Percentiles rank a stretch among this genome's conserved stretches.
Conservation (phyloP, 2,329 filamentous ascomycete species). For the Didymella glomerata region DNA sequence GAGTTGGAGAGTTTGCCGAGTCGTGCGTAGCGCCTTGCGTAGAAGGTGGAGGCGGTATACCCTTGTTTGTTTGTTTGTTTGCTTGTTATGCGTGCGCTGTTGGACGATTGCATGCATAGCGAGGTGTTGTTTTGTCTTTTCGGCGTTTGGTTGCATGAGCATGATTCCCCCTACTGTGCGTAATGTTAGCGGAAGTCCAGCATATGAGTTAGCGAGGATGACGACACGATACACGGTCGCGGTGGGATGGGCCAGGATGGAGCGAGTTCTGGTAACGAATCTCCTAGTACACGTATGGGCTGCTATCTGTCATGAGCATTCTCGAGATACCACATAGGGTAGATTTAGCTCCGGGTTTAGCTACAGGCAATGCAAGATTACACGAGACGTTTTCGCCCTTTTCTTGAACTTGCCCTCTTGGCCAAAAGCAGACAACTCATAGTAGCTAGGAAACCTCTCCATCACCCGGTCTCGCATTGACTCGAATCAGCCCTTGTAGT, state of each 20-base stretch:
- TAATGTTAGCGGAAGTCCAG: neutral
- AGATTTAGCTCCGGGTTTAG: too few species aligned
- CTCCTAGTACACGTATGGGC: neutral
- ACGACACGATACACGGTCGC: too few species aligned
- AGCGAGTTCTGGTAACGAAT: neutral
- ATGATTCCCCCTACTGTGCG: neutral
- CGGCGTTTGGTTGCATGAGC: neutral
- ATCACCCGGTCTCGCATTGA: too few species aligned
- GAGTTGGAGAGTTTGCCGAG: slow-evolving; percentile 68
- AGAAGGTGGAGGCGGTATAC: neutral
- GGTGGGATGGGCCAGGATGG: neutral
- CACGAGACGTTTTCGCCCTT: neutral
- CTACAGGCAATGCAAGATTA: neutral
- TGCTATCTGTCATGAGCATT: neutral
- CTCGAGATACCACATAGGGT: neutral
- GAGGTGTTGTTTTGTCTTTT: neutral
- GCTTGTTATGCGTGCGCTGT: neutral
- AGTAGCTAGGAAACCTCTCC: too few species aligned
- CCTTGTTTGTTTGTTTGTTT: neutral
- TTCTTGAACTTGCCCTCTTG: too few species aligned
- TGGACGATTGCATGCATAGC: neutral
- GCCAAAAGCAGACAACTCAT: too few species aligned
- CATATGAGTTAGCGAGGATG: neutral
- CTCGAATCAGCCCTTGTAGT: neutral
- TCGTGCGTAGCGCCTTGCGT: slow-evolving; percentile 22